These are phyloP conservation scores for Diaporthe aspalathi DNA, from an alignment of 2,329 filamentous ascomycete species.

Conservation along the genomic window DNA sequence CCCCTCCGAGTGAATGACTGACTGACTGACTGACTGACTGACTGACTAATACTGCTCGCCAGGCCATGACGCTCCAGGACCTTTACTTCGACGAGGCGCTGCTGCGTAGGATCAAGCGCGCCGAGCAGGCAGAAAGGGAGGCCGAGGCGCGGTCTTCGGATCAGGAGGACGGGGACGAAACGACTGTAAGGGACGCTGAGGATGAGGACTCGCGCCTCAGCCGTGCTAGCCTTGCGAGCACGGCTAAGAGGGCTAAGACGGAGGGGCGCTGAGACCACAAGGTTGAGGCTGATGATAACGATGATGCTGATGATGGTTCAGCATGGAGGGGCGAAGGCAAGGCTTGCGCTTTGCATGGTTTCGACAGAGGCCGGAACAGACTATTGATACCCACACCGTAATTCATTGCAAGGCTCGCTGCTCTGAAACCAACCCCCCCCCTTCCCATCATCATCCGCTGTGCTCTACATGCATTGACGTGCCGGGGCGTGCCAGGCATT, in stretches of 20 bases:
- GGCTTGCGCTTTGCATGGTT: not conserved
- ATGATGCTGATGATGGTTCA: constrained; percentile 6
- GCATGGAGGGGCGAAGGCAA: not conserved
- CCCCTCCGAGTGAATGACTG: not conserved
- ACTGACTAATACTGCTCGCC: constrained; percentile 29
- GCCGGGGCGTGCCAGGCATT: not conserved
- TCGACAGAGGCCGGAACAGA: not conserved
- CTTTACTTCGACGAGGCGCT: constrained; percentile 68
- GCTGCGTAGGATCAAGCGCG: constrained; percentile 68
- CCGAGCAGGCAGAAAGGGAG: constrained; percentile 56
- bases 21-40: constrained; percentile 10
- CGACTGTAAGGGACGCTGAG: constrained; percentile 42
- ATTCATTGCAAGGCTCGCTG: not conserved
- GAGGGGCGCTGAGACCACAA: constrained; percentile 44
- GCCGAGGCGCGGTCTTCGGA: constrained; percentile 58
- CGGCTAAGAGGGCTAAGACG: constrained; percentile 32
- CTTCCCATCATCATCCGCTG: no score
- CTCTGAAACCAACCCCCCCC: not conserved
- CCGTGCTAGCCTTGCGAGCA: constrained; percentile 2
- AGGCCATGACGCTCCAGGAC: constrained; percentile 58
- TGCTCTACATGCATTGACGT: no score
- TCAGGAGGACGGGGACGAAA: constrained; percentile 49
- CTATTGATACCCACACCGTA: constrained; percentile 4
- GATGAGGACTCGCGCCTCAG: not conserved
- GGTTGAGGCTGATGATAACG: not conserved